These are phyloP conservation scores for Elsinoe fawcettii DNA, from an alignment of 2,329 filamentous ascomycete genomes.

Conservation along the genomic window DNA sequence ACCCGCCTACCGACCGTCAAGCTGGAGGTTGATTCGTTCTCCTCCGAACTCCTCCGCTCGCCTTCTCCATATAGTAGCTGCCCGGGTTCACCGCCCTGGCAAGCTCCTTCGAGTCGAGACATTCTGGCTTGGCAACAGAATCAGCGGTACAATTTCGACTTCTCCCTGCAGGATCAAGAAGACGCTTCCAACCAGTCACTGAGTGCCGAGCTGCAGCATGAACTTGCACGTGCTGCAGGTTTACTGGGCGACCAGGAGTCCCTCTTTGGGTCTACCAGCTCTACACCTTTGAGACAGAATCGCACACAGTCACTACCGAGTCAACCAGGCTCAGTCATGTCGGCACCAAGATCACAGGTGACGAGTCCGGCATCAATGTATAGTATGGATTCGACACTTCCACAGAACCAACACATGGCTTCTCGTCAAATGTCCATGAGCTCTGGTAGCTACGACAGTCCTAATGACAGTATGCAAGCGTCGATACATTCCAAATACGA, in stretches of 20 bases:
- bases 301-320: conserved; percentile 6
- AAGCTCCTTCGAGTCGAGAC: not conserved
- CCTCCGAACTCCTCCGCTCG: not conserved
- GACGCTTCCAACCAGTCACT: not conserved
- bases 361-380: conserved; percentile 1
- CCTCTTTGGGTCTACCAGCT: not conserved
- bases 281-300: conserved; percentile 6
- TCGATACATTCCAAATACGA: conserved; percentile 7
- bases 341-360: conserved; percentile 2
- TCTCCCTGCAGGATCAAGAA: conserved; percentile 11
- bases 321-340: not conserved
- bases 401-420: not conserved
- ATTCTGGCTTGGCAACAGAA: conserved; percentile 12
- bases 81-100: conserved; percentile 11
- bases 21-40: conserved; percentile 11
- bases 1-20: conserved; percentile 2
- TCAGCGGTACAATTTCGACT: conserved; percentile 7
- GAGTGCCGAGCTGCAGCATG: conserved; percentile 13
- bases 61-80: conserved; percentile 12
- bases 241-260: conserved; percentile 1
- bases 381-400: not conserved
- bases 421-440: conserved; percentile 4
- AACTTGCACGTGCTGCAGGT: conserved; percentile 10
- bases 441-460: conserved; percentile 5
- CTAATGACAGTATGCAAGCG: conserved; percentile 4